These are phyloP conservation scores for Xylariaceae sp. DNA, from an alignment of 2,329 filamentous ascomycete species.

Conservation along the genomic window DNA sequence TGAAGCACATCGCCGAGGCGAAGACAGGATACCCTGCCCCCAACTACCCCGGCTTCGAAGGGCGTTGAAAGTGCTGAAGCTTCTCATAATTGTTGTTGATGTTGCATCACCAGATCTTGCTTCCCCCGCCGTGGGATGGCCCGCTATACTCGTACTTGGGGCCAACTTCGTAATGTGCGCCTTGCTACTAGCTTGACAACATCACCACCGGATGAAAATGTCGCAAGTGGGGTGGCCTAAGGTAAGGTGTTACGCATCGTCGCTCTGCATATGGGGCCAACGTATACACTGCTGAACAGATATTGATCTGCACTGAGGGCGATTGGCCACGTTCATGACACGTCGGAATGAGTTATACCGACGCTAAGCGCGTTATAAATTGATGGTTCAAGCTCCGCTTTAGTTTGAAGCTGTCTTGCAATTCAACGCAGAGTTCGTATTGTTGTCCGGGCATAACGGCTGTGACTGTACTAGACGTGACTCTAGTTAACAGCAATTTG, in stretches of 20 bases:
- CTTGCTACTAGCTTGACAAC: constrained; percentile 14
- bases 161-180: constrained; percentile 18
- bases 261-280: constrained; percentile 8
- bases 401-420: no score
- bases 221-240: constrained; percentile 13
- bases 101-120: not conserved
- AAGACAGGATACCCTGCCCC: not conserved
- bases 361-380: no score
- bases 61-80: not conserved
- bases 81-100: constrained; percentile 6
- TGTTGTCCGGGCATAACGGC: no score
- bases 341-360: no score
- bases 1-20: constrained; percentile 7
- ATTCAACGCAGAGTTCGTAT: no score
- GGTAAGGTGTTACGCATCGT: constrained; percentile 1
- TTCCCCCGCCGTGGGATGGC: not conserved
- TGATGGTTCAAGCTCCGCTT: no score
- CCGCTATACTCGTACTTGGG: not conserved
- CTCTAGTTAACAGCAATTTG: no score
- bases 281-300: no score
- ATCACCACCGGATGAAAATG: constrained; percentile 6
- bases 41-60: constrained; percentile 3
- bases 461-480: no score
- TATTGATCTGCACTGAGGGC: no score
- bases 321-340: no score